Base-by-base conservation (phyloP, 1,284 basidiomycete genomes). In the Albatrellus sp. region DNA sequence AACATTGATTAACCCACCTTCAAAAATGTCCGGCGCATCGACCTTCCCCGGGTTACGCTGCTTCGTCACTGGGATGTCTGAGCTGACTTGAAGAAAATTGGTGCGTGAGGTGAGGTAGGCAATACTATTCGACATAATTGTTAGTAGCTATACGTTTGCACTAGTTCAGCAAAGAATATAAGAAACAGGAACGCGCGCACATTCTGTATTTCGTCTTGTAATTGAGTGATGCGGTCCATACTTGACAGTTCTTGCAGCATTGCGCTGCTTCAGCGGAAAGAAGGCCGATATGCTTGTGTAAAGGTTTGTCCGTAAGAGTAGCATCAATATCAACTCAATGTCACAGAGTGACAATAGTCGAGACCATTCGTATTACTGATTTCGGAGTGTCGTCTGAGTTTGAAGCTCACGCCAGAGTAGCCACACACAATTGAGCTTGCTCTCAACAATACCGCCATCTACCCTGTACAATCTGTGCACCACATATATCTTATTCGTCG, bases 181-280 rank as follows among this genome's bases (percentile, higher is more conserved):
- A 2, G 28, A 42, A 13, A 35, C 34, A 9, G 9, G 34, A 35
- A 35, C 10, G 9, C 33, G 55, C 68, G 43, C 48, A 80, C 82
- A 67, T 82, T 77, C 65, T 88, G 85, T 49, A 87, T 85, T 63
- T 85, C 85, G 74, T 88, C 83, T 67, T 88, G 84, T 51, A 89
- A 76, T 61, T 89, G 86, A 29, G 86, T 87, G 60, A 89, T 85
- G 64, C 84, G 78, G 69, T 89, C 85, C 85, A 89, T 89, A 68
- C 82, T 77, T 60, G 82, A 77, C 60, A 86, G 65, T 77, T 87
- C 83, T 72, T 84, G 79, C 70, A 86, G 83, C 83, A 87, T 86
- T 69, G 66, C 80, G 73, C 73, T 61, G 63, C 60, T 48, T 44
- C 24, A 24, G 24, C 24, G 24, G 24, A 24, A 24, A 24, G 24